A percentile compares a stretch with the other conserved stretches of the same genome.
These are phyloP conservation scores for Pleurotus giganteus DNA, from an alignment of 768 basidiomycete species.

Conservation along the genomic window DNA sequence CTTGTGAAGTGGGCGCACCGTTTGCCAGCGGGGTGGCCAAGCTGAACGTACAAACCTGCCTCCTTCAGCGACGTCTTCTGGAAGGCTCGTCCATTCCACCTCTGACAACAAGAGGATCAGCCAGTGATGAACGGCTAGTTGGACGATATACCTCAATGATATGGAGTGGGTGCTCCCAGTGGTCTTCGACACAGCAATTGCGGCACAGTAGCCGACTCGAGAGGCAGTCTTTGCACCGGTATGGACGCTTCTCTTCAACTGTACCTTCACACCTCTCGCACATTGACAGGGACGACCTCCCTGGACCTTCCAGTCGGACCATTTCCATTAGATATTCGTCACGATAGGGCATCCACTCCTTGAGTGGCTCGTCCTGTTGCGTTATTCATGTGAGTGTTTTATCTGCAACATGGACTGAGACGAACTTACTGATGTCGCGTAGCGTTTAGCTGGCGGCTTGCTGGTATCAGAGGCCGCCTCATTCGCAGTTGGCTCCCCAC, in stretches of 20 bases:
- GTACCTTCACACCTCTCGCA: neutral
- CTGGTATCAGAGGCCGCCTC: neutral
- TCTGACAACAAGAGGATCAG: conserved; percentile 9
- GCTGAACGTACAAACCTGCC: conserved; percentile 15
- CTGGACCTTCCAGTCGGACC: neutral
- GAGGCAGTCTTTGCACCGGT: neutral
- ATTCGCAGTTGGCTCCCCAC: too few species aligned
- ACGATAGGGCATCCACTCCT: neutral
- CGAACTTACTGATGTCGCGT: neutral
- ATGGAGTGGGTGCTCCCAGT: neutral
- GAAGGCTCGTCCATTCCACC: conserved; percentile 7
- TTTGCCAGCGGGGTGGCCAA: conserved; percentile 11
- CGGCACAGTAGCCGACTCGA: neutral
- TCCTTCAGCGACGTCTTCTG: conserved; percentile 8
- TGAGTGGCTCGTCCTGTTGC: neutral
- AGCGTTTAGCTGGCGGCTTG: neutral
- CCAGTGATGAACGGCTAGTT: neutral
- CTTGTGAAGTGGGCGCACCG: neutral
- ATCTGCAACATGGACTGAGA: neutral
- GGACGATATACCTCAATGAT: neutral
- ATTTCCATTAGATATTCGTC: neutral
- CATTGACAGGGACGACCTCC: neutral
- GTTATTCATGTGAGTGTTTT: neutral
- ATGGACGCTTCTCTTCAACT: neutral
- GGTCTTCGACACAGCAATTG: neutral